Evolutionary conservation across 495 filamentous ascomycete genomes (phyloP), one percentile per base, ranked within the genome.

Genomic region (Neurospora sp.): DNA sequence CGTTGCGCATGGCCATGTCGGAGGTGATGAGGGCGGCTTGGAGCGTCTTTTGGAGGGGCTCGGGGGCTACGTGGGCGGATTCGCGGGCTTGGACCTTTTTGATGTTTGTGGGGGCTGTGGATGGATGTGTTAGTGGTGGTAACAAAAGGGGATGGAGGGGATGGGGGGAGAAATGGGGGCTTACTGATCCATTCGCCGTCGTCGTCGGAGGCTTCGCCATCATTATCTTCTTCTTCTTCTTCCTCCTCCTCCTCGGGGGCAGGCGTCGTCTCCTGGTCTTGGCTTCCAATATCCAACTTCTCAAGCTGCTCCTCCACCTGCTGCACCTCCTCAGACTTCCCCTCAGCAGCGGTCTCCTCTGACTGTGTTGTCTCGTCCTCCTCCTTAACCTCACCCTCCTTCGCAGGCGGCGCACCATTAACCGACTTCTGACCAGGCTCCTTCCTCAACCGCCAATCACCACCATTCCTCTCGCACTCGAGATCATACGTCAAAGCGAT

Each of bases 1-100:
- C 93, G 78, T 98, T 98, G 83, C 98, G 94, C 89, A 98, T 95
- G 53, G 96, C 95, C 83, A 92, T 98, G 85, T 99, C 96, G 72
- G 91, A 92, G 1, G 96, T 98, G 74, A 98, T 90, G 65, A 93
- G 89, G 11, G 94, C 96, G 12, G 91, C 93, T 78, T 94, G 88
- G 75, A 97, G 91, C 27, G 87, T 86, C 69, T 89, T 87, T 72
- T 91, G 87, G 11, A 83, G 78, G 1, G 84, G 84, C 37, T 87
- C 79, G 5, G 85, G 80, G 0, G 80, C 75, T 4, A 68, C 71
- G 7, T 80, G 78, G 59, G 85, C 85, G 71, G 87, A 85, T 75
- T 93, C 90, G 77, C 88, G 86, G 71, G 87, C 87, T 84, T 94
- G 91, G 78, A 92, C 90, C 78, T 92, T 92, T 78, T 94, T 92